Base-by-base conservation (phyloP, 345 rosid species). In the Lumnitzera racemosa region DNA sequence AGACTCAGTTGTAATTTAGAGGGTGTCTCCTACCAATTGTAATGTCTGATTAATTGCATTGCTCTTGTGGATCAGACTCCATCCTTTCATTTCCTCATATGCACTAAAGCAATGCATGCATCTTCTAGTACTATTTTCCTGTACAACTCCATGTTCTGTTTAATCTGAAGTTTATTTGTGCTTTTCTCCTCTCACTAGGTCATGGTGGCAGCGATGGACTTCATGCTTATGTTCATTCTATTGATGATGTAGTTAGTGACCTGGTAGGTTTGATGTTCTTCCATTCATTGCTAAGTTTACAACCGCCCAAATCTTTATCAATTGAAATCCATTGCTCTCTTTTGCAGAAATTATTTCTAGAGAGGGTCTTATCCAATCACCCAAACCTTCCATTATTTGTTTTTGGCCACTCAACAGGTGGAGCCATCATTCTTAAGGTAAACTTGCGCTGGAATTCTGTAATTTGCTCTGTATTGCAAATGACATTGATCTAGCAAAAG, bases 141-240 rank as follows among this genome's bases (percentile, higher is more conserved):
- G 8, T 11, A 29, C 61, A 13, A 13, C 58, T 53, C 41, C 24
- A n/a, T n/a, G 12, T 16, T 16, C n/a, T 24, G 14, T 16, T 43
- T 27, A 4, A 43, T 14, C 23, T 50, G 48, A 36, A 29, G 15
- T 23, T n/a, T 24, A 41, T 24, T 50, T 15, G 29, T 46, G 25
- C 36, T 16, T 15, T 9, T 15, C 12, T 50, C 65, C 49, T 59
- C 36, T 43, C 68, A 15, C 57, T 62, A 94, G 99, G 99, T 51
- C 99, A 94, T 59, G 99, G 99, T 56, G 97, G 97, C 65, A 90
- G 94, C 11, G 97, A 90, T 63, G 96, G 97, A 23, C 81, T 90
- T 72, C 97, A 90, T 57, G 96, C 89, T 43, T 86, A 83, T 51
- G 90, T 94, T 68, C 96, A 81, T 72, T 94, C 97, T 62, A 89